Evolutionary conservation across 2,329 filamentous ascomycete genomes (phyloP).

Genomic region (Paecilomyces formosus): DNA sequence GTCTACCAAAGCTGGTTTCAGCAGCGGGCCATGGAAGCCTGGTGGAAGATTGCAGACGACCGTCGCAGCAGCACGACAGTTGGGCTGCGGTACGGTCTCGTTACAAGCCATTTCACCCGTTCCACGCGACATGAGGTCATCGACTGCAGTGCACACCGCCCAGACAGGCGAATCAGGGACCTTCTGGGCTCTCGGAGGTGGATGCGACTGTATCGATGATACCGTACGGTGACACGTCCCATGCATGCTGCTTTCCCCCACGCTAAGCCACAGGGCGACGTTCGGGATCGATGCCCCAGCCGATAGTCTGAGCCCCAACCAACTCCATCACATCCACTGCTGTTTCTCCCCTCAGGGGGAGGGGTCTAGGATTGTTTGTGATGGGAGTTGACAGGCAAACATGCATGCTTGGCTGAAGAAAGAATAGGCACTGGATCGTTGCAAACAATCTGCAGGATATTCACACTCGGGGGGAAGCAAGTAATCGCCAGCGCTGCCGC

Average conservation of each 20-base stretch:
- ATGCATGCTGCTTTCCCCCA: not conserved
- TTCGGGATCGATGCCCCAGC: not conserved
- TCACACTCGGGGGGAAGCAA: not conserved
- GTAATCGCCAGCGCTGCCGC: too few species aligned
- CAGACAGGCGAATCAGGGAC: not conserved
- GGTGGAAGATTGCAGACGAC: not conserved
- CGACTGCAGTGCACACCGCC: not conserved
- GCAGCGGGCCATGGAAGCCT: not conserved
- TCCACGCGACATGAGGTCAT: not conserved
- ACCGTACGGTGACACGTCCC: not conserved
- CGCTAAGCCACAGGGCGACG: not conserved
- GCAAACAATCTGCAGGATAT: not conserved
- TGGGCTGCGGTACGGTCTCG: not conserved
- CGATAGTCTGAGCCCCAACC: not conserved
- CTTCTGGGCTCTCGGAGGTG: not conserved
- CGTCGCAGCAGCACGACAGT: not conserved
- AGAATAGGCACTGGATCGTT: not conserved
- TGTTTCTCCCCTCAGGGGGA: not conserved
- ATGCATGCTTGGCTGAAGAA: not conserved
- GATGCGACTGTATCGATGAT: not conserved
- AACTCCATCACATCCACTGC: not conserved
- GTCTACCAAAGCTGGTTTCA: not conserved
- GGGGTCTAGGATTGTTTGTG: not conserved
- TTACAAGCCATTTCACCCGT: not conserved
- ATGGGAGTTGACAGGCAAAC: not conserved